These are phyloP conservation scores for Parascedosporium putredinis DNA, from an alignment of 2,329 filamentous ascomycete species.

Conservation along the genomic window DNA sequence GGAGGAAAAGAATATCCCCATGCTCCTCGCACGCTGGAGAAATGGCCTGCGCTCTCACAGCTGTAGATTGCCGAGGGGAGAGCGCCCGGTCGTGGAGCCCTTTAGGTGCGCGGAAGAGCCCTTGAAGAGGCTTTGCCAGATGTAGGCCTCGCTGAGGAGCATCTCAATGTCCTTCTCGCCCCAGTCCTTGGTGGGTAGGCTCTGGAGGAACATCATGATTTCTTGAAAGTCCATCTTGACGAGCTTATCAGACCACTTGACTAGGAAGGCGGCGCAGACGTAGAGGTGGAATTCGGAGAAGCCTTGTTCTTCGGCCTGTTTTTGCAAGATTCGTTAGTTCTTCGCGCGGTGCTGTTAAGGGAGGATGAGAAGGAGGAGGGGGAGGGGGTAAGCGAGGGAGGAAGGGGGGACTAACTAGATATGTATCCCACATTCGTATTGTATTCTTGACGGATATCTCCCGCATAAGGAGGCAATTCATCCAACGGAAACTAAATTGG, in stretches of 20 bases:
- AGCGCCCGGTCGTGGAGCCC: constrained; percentile 30
- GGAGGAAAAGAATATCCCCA: too few species aligned
- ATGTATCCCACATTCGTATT: constrained; percentile 99
- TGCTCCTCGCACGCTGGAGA: neutral
- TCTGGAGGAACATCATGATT: constrained; percentile 98
- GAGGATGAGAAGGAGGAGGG: constrained; percentile 11
- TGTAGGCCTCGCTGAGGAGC: constrained; percentile 89
- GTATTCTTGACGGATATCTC: constrained; percentile 95
- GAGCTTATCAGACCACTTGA: constrained; percentile 95
- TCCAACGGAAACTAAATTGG: constrained; percentile 98
- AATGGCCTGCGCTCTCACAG: constrained; percentile 10
- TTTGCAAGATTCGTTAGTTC: neutral
- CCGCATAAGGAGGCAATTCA: constrained; percentile 98
- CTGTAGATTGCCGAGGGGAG: constrained; percentile 30
- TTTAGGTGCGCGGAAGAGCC: constrained; percentile 84
- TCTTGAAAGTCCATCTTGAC: constrained; percentile 97
- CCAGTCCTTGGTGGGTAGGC: constrained; percentile 85
- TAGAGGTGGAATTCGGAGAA: constrained; percentile 98
- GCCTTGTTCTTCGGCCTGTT: constrained; percentile 89
- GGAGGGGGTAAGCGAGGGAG: neutral
- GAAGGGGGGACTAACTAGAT: constrained; percentile 56
- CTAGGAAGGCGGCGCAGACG: constrained; percentile 92
- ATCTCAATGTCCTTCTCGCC: constrained; percentile 98
- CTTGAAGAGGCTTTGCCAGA: constrained; percentile 96
- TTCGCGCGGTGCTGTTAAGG: too few species aligned